A percentile compares a stretch with the other conserved stretches of the same genome.
phyloP scores from a whole-genome alignment of 2,329 filamentous ascomycete genomes.

The Harringtonia lauricola region DNA sequence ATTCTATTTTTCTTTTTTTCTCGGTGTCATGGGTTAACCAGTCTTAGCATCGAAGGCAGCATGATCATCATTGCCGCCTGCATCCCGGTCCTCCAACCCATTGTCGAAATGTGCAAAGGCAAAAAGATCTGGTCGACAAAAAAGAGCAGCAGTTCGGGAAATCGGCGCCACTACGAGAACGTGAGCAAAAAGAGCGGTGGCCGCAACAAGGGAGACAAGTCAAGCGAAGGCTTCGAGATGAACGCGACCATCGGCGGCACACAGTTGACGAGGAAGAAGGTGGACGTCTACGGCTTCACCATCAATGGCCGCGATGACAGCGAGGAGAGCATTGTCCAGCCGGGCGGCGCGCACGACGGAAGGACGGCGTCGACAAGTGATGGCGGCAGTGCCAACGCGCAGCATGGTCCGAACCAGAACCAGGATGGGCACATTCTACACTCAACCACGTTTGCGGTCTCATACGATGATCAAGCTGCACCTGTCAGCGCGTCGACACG shows the following conservation, averaged over 20 bases:
- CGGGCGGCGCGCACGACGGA: no score
- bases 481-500: no score
- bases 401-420: no score
- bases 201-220: neutral
- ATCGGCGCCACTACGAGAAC: neutral
- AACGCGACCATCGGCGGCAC: no score
- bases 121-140: neutral
- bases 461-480: no score
- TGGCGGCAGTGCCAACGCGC: no score
- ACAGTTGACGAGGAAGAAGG: neutral
- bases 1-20: neutral
- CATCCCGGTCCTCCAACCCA: slow-evolving; percentile 15
- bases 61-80: slow-evolving; percentile 23
- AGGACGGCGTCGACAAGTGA: no score
- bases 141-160: neutral
- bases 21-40: neutral
- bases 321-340: slow-evolving; percentile 2
- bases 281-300: neutral
- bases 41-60: neutral
- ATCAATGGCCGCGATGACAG: neutral
- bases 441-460: no score
- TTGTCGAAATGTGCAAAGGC: neutral
- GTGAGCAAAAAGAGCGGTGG: neutral
- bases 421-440: no score
- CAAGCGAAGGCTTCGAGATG: neutral